Evolutionary conservation across 441 rosid species (phyloP), one percentile per base, ranked within the genome.

Genomic region (Bruguiera hainesii): DNA sequence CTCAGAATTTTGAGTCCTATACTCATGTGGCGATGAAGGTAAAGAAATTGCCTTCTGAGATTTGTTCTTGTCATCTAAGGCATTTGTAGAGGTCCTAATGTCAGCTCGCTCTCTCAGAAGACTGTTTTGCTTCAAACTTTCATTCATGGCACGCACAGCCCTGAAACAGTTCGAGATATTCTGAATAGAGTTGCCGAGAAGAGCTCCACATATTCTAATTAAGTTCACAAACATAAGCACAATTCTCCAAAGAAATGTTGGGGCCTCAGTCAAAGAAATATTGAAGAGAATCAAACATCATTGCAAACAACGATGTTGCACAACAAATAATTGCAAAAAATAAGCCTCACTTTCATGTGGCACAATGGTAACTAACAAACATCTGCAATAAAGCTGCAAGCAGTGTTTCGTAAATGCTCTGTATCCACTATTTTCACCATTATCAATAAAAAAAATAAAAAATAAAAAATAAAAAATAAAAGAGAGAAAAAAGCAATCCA

Each of bases 101-200:
- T 80, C 84, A 49, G 76, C 78, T 26, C 60, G 90, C 74, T 85
- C 96, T 74, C 81, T 85, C 76, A 83, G 70, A 68, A 84, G 75
- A 61, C 95, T 95, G 73, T 93, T 91, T 84, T 93, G 98, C 91
- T 96, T 96, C 87, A 93, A 67, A 16, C 91, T 80, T 87, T 96
- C 99, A 81, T 82, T 93, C 98, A 96, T 96, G 51, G 96, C 98
- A 67, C 98, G 88, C 53, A 93, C 98, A 77, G 98, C 98, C 96
- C 98, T 96, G 91, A 72, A 79, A 80, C 33, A 71, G 57, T 71
- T 71, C 31, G 70, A 39, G 15, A 42, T 19, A 58, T 48, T 31
- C 42, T 21, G 51, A 61, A 64, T 60, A 11, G 30, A 7, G 23
- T 49, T 49, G 19, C 28, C 18, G 50, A 53, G 58, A 59, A 31